Evolutionary conservation across 768 basidiomycete genomes (phyloP).

Genomic region (Clathrus columnatus): DNA sequence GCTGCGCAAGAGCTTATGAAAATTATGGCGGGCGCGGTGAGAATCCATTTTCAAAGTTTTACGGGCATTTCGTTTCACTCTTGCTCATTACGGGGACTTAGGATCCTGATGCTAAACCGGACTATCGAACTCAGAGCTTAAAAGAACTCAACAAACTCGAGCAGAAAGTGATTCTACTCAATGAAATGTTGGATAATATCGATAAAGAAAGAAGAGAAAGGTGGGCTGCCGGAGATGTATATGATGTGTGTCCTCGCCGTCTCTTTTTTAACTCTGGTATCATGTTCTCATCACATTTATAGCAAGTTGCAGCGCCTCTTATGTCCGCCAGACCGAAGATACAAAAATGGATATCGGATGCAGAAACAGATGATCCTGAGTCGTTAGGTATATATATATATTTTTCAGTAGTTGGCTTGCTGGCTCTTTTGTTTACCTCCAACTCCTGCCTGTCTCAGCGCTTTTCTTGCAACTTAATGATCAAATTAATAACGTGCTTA

Average conservation of each 20-base stretch:
- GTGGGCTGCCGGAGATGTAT: constrained; percentile 85
- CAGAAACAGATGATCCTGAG: constrained; percentile 81
- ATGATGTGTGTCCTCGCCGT: constrained; percentile 50
- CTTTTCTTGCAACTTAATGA: constrained; percentile 95
- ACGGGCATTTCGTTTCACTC: background rate
- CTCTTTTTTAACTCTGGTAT: background rate
- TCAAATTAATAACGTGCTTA: constrained; percentile 88
- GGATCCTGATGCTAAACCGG: constrained; percentile 89
- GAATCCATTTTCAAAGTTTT: constrained; percentile 11
- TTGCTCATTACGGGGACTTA: constrained; percentile 11
- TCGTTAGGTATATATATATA: constrained; percentile 57
- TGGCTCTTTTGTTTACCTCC: background rate
- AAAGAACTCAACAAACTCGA: constrained; percentile 91
- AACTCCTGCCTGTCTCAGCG: constrained; percentile 37
- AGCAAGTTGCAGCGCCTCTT: constrained; percentile 88
- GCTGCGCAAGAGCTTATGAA: constrained; percentile 99
- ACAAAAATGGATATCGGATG: constrained; percentile 97
- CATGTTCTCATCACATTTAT: too few species aligned
- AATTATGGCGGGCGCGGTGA: constrained; percentile 73
- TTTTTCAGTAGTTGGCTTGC: background rate
- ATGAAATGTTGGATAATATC: constrained; percentile 95
- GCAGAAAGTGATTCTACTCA: constrained; percentile 89
- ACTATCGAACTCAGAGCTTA: constrained; percentile 85
- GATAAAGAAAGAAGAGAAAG: constrained; percentile 61
- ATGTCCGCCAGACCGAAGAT: constrained; percentile 81